phyloP scores from a whole-genome alignment of 2,329 filamentous ascomycete genomes.

The Stromatinia cepivora region DNA sequence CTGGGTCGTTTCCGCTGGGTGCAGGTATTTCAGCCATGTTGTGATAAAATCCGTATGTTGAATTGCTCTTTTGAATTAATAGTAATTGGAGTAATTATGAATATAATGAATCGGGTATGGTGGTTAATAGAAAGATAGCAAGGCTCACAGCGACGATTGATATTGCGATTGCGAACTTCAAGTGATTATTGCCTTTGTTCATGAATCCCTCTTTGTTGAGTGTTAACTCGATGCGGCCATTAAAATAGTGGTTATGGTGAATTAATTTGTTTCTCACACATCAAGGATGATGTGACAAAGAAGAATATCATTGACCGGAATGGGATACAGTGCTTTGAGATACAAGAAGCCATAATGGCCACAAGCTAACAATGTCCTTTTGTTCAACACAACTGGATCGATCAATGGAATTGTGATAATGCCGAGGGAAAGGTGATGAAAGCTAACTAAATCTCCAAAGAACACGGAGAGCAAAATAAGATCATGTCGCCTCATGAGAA shows the following conservation, averaged over 20 bases:
- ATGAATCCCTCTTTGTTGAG: background rate
- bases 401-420: background rate
- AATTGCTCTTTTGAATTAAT: too few species aligned
- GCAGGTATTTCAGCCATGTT: background rate
- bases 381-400: background rate
- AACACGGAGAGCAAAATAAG: background rate
- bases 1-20: background rate
- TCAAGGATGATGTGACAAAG: background rate
- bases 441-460: too few species aligned
- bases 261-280: background rate
- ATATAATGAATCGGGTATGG: background rate
- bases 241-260: background rate
- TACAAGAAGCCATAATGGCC: background rate
- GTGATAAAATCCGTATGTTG: background rate
- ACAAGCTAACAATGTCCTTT: background rate
- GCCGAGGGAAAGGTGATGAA: fast-evolving
- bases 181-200: background rate
- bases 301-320: background rate
- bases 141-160: background rate
- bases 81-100: too few species aligned
- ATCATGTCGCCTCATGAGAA: background rate
- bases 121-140: too few species aligned
- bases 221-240: background rate
- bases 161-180: background rate
- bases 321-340: background rate